A percentile compares a stretch with the other conserved stretches of the same genome.
Conservation (phyloP, 345 rosid genomes). For the Hibiscus trionum region DNA sequence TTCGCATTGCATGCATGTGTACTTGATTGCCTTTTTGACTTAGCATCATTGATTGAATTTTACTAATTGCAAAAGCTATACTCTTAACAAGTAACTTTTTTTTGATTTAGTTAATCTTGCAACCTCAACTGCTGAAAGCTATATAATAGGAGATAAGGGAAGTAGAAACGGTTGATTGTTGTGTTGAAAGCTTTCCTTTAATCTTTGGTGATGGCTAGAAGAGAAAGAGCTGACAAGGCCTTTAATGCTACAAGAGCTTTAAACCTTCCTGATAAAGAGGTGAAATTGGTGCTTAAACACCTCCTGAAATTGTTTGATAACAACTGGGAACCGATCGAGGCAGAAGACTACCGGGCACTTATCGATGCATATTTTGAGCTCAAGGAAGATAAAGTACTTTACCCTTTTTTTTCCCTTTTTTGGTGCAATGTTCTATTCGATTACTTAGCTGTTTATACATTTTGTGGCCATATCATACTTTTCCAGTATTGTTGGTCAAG, state of each 20-base stretch:
- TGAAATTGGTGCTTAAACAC: slow-evolving; percentile 34
- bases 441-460: not conserved
- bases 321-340: slow-evolving; percentile 56
- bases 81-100: not conserved
- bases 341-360: slow-evolving; percentile 47
- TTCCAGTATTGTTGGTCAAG: not conserved
- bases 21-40: not conserved
- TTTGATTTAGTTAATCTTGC: not conserved
- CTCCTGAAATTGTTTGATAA: slow-evolving; percentile 29
- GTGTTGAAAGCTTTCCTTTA: not conserved
- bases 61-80: not conserved
- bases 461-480: not conserved
- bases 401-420: not conserved
- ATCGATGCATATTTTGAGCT: slow-evolving; percentile 46
- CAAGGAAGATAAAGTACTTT: slow-evolving; percentile 31
- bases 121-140: slow-evolving; percentile 3
- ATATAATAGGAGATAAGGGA: not conserved
- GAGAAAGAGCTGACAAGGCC: slow-evolving; percentile 34
- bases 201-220: slow-evolving; percentile 16
- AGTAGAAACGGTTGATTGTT: not conserved
- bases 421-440: not conserved
- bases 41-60: not conserved
- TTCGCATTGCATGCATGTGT: not conserved
- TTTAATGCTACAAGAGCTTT: slow-evolving; percentile 34
- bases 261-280: slow-evolving; percentile 37